Evolutionary conservation across 768 basidiomycete species (phyloP).

Genomic region (Suillus cothurnatus): DNA sequence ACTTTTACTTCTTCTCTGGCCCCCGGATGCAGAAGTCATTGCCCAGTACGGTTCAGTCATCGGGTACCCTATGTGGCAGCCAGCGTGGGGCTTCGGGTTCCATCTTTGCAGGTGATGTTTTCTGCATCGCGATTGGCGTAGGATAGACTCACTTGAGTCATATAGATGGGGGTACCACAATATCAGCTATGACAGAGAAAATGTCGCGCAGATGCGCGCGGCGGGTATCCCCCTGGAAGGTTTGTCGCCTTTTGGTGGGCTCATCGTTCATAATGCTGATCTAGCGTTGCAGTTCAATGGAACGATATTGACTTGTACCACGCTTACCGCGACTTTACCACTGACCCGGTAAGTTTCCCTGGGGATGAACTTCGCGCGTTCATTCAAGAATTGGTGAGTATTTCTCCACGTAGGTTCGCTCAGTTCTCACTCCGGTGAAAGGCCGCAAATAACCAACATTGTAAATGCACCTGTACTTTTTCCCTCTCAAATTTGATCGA

Average conservation of each 20-base stretch:
- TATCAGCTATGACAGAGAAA: slow-evolving; percentile 56
- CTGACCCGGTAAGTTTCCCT: slow-evolving; percentile 66
- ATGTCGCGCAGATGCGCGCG: slow-evolving; percentile 59
- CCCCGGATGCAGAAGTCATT: slow-evolving; percentile 51
- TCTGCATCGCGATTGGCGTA: neutral
- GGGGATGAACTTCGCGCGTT: slow-evolving; percentile 53
- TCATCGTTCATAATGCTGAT: too few species aligned
- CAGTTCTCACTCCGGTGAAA: slow-evolving; percentile 14
- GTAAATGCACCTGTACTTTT: slow-evolving; percentile 15
- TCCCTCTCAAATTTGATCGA: neutral
- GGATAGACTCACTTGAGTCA: slow-evolving; percentile 4
- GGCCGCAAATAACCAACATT: slow-evolving; percentile 33
- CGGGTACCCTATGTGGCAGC: slow-evolving; percentile 71
- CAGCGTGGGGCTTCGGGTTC: slow-evolving; percentile 78
- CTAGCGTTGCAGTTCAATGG: too few species aligned
- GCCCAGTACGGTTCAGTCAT: slow-evolving; percentile 71
- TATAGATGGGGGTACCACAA: slow-evolving; percentile 51
- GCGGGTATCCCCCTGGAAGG: slow-evolving; percentile 81
- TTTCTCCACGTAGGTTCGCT: neutral
- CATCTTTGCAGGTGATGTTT: slow-evolving; percentile 61
- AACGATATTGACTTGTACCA: slow-evolving; percentile 79
- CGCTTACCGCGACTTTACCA: slow-evolving; percentile 67
- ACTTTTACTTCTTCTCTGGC: slow-evolving; percentile 79
- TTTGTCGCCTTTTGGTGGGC: slow-evolving; percentile 27
- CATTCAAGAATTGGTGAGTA: slow-evolving; percentile 56